phyloP scores from a whole-genome alignment of 768 basidiomycete species.

The Epithele typhae region DNA sequence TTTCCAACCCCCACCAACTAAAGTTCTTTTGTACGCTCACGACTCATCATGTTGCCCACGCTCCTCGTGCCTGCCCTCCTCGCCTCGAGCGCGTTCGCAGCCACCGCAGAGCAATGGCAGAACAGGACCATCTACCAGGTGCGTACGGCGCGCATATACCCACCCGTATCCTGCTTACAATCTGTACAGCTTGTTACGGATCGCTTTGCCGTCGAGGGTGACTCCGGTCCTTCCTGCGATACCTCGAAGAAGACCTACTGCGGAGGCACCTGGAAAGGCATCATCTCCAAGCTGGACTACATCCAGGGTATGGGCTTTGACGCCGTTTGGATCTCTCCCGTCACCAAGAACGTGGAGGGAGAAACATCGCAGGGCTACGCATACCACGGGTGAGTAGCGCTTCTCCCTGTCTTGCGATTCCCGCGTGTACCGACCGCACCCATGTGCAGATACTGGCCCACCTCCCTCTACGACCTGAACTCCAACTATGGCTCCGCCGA shows the following conservation, averaged over 20 bases:
- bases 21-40: too few relatives aligned
- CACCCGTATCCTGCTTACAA: background rate
- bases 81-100: slow-evolving; percentile 27
- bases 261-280: slow-evolving; percentile 52
- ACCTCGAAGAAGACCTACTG: slow-evolving; percentile 47
- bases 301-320: slow-evolving; percentile 62
- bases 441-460: slow-evolving; percentile 44
- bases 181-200: slow-evolving; percentile 45
- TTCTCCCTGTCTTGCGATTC: background rate
- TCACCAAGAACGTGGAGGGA: slow-evolving; percentile 45
- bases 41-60: background rate
- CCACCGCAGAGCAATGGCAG: slow-evolving; percentile 46
- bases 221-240: slow-evolving; percentile 38
- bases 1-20: too few relatives aligned
- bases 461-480: slow-evolving; percentile 45
- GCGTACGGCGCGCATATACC: slow-evolving; percentile 1
- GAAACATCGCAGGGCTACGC: slow-evolving; percentile 48
- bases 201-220: slow-evolving; percentile 50
- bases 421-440: background rate
- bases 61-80: slow-evolving; percentile 11
- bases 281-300: slow-evolving; percentile 54
- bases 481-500: slow-evolving; percentile 46
- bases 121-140: slow-evolving; percentile 54
- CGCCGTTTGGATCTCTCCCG: slow-evolving; percentile 55
- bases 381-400: slow-evolving; percentile 45